Evolutionary conservation across 2,329 filamentous ascomycete genomes (phyloP).

Genomic region (Orbilia oligospora): DNA sequence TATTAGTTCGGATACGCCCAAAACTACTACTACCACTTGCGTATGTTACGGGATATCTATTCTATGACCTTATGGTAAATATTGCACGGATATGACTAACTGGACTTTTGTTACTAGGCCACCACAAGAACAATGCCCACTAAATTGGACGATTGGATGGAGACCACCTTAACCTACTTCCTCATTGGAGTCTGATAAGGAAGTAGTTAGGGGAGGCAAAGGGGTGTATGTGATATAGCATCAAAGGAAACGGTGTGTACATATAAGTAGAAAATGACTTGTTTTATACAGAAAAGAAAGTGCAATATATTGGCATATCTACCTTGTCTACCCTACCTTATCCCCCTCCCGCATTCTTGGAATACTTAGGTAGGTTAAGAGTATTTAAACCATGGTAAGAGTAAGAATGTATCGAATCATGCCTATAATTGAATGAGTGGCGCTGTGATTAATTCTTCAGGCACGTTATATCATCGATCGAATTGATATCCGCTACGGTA

Average conservation of each 20-base stretch:
- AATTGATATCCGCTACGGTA: too few species aligned
- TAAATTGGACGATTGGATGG: slow-evolving; percentile 70
- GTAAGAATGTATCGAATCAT: too few species aligned
- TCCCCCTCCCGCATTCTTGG: too few species aligned
- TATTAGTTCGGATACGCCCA: slow-evolving; percentile 84
- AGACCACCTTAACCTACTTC: background rate
- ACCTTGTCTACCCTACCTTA: background rate
- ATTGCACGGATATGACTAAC: slow-evolving; percentile 29
- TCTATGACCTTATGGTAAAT: slow-evolving; percentile 4
- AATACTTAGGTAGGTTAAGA: too few species aligned
- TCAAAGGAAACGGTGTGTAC: slow-evolving; percentile 27
- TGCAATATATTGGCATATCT: slow-evolving; percentile 3
- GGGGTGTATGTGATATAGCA: slow-evolving; percentile 17
- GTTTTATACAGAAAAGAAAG: slow-evolving; percentile 25
- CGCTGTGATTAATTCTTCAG: background rate
- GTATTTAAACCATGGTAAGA: too few species aligned
- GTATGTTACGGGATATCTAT: slow-evolving; percentile 71
- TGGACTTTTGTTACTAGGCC: slow-evolving; percentile 73
- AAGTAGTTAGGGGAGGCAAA: background rate
- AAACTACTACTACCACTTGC: slow-evolving; percentile 99
- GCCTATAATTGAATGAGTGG: too few species aligned
- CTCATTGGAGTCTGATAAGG: background rate
- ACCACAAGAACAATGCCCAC: slow-evolving; percentile 99
- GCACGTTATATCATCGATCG: background rate
- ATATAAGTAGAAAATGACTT: slow-evolving; percentile 28